Conservation (phyloP, 2,329 filamentous ascomycete genomes). For the Epichloe aotearoae region DNA sequence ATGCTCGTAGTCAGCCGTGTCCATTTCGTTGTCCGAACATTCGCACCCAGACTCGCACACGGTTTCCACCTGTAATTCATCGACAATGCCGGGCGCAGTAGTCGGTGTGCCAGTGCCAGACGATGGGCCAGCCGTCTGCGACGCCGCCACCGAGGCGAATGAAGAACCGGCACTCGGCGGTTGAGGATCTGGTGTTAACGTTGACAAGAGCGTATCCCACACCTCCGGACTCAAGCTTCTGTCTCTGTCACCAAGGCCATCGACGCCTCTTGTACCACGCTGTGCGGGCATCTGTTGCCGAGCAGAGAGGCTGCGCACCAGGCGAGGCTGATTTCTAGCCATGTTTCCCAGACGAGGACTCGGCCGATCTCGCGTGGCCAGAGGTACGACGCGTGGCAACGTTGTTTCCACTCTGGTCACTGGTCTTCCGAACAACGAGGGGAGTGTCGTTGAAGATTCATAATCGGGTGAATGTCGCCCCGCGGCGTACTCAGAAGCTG, state of each 20-base stretch:
- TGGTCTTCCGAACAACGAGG: not conserved
- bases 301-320: not conserved
- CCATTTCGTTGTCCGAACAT: constrained; percentile 41
- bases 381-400: not conserved
- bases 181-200: constrained; percentile 68
- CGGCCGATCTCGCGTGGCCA: not conserved
- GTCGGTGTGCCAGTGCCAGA: constrained; percentile 30
- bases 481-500: not conserved
- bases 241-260: constrained; percentile 74
- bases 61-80: constrained; percentile 23
- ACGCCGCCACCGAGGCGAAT: constrained; percentile 50
- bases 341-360: not conserved
- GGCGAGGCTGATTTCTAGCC: not conserved
- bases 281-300: constrained; percentile 1
- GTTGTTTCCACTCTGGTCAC: not conserved
- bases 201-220: constrained; percentile 73
- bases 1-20: constrained; percentile 33
- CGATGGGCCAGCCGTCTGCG: constrained; percentile 30
- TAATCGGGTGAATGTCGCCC: not conserved
- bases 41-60: constrained; percentile 41
- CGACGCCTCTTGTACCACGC: constrained; percentile 23
- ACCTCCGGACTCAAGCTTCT: constrained; percentile 66
- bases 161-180: constrained; percentile 72
- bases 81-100: constrained; percentile 21
- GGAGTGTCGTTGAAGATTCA: not conserved